Conservation (phyloP, 148 eudicot genomes). For the Beta vulgaris region DNA sequence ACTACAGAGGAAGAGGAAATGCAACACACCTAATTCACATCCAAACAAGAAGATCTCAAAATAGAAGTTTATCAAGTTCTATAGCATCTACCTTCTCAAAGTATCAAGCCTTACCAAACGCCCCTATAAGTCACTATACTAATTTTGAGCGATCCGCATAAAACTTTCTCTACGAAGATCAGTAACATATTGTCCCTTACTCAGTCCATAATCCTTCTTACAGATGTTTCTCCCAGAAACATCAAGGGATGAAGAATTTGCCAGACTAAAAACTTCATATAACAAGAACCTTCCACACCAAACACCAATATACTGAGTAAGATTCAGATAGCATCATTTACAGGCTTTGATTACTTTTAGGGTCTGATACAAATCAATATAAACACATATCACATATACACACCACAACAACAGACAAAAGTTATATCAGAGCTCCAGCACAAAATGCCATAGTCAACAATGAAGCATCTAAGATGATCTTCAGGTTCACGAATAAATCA, state of each 20-base stretch:
- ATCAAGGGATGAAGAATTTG: not conserved
- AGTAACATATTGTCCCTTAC: not conserved
- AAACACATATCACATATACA: not conserved
- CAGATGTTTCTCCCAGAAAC: not conserved
- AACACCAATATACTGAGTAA: not conserved
- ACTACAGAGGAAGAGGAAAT: not conserved
- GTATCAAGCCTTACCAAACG: not conserved
- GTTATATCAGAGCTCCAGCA: not conserved
- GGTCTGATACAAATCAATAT: not conserved
- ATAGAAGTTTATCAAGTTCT: not conserved
- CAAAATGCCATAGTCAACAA: not conserved
- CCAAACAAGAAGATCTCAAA: not conserved
- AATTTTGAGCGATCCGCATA: not conserved
- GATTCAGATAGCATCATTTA: not conserved
- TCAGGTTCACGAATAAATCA: slow-evolving; percentile 1
- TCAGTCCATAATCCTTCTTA: not conserved
- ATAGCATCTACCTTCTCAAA: not conserved
- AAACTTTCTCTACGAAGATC: not conserved
- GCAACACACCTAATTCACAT: not conserved
- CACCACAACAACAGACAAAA: not conserved
- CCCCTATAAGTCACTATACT: not conserved
- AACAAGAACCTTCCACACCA: not conserved
- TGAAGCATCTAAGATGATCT: no score
- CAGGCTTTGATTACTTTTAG: not conserved
- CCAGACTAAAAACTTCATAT: not conserved